phyloP scores from a whole-genome alignment of 2,329 filamentous ascomycete species.

The Hymenoscyphus linearis region DNA sequence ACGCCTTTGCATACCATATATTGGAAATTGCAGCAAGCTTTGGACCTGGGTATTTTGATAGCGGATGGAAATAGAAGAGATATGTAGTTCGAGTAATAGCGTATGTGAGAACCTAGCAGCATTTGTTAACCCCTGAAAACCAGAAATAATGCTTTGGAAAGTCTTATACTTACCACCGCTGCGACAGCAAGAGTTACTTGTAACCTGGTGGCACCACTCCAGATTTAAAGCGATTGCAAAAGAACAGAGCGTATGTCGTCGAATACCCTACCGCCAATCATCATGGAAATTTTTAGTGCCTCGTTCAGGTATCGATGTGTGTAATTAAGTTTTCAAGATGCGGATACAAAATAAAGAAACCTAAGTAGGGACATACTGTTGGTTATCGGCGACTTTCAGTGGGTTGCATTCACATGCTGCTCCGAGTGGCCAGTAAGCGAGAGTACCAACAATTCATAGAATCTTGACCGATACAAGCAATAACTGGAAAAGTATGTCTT shows the following conservation, averaged over 20 bases:
- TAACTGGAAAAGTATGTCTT: too few species aligned
- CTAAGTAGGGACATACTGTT: neutral
- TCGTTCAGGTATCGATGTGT: neutral
- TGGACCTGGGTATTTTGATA: constrained; percentile 14
- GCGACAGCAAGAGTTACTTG: neutral
- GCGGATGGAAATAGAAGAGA: constrained; percentile 15
- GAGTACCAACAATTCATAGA: neutral
- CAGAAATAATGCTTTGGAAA: neutral
- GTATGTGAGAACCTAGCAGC: neutral
- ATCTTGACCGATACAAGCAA: too few species aligned
- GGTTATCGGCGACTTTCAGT: neutral
- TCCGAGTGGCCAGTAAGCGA: neutral
- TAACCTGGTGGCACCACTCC: neutral
- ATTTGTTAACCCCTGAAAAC: neutral
- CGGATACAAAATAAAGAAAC: neutral
- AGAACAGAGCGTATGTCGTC: neutral
- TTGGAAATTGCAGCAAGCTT: constrained; percentile 10
- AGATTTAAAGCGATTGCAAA: neutral
- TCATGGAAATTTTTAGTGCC: neutral
- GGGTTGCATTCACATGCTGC: too few species aligned
- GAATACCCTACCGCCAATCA: neutral
- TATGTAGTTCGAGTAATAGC: neutral
- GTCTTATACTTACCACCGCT: neutral
- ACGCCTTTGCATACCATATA: constrained; percentile 11
- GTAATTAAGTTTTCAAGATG: neutral